phyloP scores from a whole-genome alignment of 768 basidiomycete genomes.

The Pisolithus albus region DNA sequence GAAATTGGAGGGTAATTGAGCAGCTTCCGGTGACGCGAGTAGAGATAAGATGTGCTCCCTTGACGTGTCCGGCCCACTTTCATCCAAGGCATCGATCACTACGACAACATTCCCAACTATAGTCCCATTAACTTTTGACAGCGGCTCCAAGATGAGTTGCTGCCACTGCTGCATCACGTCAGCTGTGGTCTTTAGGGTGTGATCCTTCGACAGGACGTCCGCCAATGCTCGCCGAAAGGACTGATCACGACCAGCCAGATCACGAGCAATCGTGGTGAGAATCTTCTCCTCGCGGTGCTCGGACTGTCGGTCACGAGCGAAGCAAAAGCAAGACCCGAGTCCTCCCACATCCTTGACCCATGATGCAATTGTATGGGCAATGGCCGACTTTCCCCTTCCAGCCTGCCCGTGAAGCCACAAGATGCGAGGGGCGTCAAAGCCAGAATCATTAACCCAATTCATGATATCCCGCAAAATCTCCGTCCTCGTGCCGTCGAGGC shows the following conservation, averaged over 20 bases:
- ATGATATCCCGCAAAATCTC: slow-evolving; percentile 9
- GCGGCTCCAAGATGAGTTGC: slow-evolving; percentile 13
- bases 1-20: too few species aligned
- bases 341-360: slow-evolving; percentile 2
- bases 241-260: slow-evolving; percentile 13
- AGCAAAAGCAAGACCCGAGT: slow-evolving; percentile 14
- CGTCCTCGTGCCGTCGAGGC: slow-evolving; percentile 11
- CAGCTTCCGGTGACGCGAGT: neutral
- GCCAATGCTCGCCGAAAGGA: neutral
- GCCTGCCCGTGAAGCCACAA: neutral
- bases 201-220: neutral
- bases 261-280: slow-evolving; percentile 1
- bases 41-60: slow-evolving; percentile 9
- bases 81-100: slow-evolving; percentile 22
- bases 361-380: slow-evolving; percentile 5
- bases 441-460: slow-evolving; percentile 4
- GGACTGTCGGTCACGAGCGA: slow-evolving; percentile 1
- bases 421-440: neutral
- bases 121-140: neutral
- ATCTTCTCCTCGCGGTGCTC: slow-evolving; percentile 4
- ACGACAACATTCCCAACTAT: slow-evolving; percentile 18
- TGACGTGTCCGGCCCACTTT: slow-evolving; percentile 3
- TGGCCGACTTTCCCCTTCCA: neutral
- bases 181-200: neutral
- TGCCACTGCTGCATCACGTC: slow-evolving; percentile 9